These are phyloP conservation scores for Botrytis pseudocinerea DNA, from an alignment of 2,329 filamentous ascomycete genomes.

Conservation along the genomic window DNA sequence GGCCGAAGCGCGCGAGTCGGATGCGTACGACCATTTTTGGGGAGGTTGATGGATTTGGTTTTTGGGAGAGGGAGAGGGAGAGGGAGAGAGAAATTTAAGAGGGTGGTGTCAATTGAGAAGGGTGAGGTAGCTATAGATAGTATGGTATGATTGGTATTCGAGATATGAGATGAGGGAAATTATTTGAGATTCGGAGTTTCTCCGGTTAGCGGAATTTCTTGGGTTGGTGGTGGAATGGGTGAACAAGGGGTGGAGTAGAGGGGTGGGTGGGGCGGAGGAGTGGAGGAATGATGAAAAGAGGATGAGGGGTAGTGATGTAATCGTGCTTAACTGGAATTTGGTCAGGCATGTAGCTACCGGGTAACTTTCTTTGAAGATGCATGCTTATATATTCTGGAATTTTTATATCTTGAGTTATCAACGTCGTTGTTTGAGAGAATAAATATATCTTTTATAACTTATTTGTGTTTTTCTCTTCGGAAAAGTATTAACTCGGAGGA, in stretches of 20 bases:
- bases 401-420: too few relatives aligned
- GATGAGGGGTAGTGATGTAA: conserved; percentile 1
- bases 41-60: too few relatives aligned
- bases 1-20: conserved; percentile 90
- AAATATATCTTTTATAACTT: not conserved
- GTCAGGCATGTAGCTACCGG: not conserved
- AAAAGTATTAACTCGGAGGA: not conserved
- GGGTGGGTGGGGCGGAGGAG: not conserved
- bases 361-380: not conserved
- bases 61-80: too few relatives aligned
- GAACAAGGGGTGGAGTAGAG: not conserved
- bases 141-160: not conserved
- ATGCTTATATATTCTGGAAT: too few relatives aligned
- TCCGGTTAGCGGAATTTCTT: conserved; percentile 1
- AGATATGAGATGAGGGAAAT: not conserved
- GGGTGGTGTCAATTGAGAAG: too few relatives aligned
- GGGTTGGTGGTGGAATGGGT: fast-evolving
- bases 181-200: conserved; percentile 8
- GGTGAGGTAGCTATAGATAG: not conserved
- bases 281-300: not conserved
- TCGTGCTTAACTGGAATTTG: not conserved
- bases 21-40: conserved; percentile 83
- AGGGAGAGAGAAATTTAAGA: too few relatives aligned
- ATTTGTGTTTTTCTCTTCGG: not conserved
- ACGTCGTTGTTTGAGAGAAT: too few relatives aligned